Base-by-base conservation (phyloP, 2,329 filamentous ascomycete genomes). In the Diaporthe sp. region DNA sequence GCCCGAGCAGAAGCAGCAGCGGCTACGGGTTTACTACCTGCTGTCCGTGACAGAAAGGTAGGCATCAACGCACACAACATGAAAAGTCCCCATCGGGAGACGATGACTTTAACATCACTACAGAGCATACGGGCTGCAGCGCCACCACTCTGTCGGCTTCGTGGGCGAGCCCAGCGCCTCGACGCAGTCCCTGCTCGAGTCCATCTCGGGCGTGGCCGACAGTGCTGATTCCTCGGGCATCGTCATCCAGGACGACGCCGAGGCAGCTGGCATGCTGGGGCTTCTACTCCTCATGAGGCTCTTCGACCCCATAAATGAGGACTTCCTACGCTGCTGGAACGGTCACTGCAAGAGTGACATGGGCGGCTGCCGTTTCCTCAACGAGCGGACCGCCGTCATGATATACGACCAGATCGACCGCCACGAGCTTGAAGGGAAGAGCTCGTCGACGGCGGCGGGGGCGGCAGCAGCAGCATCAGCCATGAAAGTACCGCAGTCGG, bases 31-130 rank as follows among this genome's bases (percentile, higher is more conserved):
- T 20, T 74, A 70, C 28, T 74, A 74, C 42, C 55, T 74, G 63
- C 25, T 74, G 53, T 58, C 72, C 25, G 72, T 74, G 49, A 74
- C 72, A 13, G 72, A 74, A 70, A 74, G 72, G 72, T 74, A 60
- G 39, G 72, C 57, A 49, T 28, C 34, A 39, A 39, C 37, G 37
- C 37, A 39, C 12, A 39, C 12, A 13, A 25, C 57, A 37, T 22
- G 8, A 31, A 9, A 65, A 6, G 9, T 17, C n/a, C 31, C 47
- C 22, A 15, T 39, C 15, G 63, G 63, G n/a, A 70, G 49, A 55
- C n/a, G 37, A 70, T 70, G 49, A 39, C 57, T 31, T 68, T 39
- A 74, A 68, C 55, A 74, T 60, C 57, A 58, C 28, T 39, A 58
- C 61, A 74, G 72, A 68, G 72, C 72, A 55, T 74, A 74, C 55